These are phyloP conservation scores for Emergomyces orientalis DNA, from an alignment of 2,329 filamentous ascomycete genomes.

Conservation along the genomic window DNA sequence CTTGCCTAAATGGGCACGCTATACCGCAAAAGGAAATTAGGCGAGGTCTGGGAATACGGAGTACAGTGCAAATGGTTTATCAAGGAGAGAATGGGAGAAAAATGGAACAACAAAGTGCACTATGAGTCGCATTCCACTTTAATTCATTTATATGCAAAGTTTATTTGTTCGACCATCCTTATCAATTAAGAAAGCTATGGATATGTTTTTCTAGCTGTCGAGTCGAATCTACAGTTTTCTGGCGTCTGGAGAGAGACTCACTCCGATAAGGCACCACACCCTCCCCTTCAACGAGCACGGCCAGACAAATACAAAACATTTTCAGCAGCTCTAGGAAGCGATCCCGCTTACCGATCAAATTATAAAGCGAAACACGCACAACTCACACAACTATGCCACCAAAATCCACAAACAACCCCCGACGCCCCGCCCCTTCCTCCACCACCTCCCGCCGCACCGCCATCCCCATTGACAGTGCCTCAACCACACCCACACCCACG, in stretches of 20 bases:
- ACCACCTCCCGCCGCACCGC: not conserved
- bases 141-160: too few relatives aligned
- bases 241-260: not conserved
- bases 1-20: too few relatives aligned
- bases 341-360: not conserved
- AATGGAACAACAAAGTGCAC: too few relatives aligned
- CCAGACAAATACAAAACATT: not conserved
- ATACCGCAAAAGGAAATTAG: too few relatives aligned
- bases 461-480: slow-evolving; percentile 1
- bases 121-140: too few relatives aligned
- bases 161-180: too few relatives aligned
- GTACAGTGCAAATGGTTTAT: too few relatives aligned
- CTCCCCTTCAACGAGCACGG: not conserved
- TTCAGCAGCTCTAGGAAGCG: not conserved
- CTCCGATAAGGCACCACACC: not conserved
- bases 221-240: not conserved
- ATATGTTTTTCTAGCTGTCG: not conserved
- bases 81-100: too few relatives aligned
- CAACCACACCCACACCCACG: slow-evolving; percentile 4
- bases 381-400: slow-evolving; percentile 13
- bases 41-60: too few relatives aligned
- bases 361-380: not conserved
- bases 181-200: not conserved
- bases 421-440: not conserved
- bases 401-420: slow-evolving; percentile 8